phyloP scores from a whole-genome alignment of 148 eudicot genomes.

The Tetragonia tetragonoides region DNA sequence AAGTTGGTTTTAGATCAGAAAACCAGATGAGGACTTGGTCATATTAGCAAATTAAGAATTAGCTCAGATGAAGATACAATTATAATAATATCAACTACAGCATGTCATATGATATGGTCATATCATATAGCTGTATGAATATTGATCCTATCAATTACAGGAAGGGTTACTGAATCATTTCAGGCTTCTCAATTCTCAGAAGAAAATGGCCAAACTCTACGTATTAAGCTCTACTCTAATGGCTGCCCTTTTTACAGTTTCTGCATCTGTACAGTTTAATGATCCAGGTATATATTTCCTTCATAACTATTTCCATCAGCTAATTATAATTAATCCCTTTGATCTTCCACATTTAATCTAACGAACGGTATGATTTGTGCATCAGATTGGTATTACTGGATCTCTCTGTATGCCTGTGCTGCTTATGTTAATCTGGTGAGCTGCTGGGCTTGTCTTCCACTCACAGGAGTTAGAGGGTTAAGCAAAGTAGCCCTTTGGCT shows the following conservation, averaged over 20 bases:
- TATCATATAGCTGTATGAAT: too few species aligned
- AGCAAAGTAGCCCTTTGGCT: slow-evolving; percentile 33
- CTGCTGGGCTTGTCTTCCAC: neutral
- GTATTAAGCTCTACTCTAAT: slow-evolving; percentile 45
- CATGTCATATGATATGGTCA: too few species aligned
- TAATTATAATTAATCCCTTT: neutral
- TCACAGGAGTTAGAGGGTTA: neutral
- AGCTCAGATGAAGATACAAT: too few species aligned
- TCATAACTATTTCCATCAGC: neutral
- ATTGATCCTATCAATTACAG: neutral
- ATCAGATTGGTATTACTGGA: slow-evolving; percentile 40
- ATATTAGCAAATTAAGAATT: too few species aligned
- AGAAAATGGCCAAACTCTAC: slow-evolving; percentile 25
- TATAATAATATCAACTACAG: too few species aligned
- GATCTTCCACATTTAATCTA: too few species aligned
- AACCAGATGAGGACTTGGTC: too few species aligned
- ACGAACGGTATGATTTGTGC: too few species aligned
- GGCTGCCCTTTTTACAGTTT: slow-evolving; percentile 56
- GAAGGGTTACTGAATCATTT: neutral
- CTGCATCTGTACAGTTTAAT: slow-evolving; percentile 52
- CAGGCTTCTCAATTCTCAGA: neutral
- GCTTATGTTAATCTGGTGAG: slow-evolving; percentile 48
- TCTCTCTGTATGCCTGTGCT: slow-evolving; percentile 53
- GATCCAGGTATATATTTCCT: slow-evolving; percentile 42
- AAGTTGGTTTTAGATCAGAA: too few species aligned